Evolutionary conservation across 805 yeast genomes (phyloP).

Genomic region (Saccharomycopsis malanga): DNA sequence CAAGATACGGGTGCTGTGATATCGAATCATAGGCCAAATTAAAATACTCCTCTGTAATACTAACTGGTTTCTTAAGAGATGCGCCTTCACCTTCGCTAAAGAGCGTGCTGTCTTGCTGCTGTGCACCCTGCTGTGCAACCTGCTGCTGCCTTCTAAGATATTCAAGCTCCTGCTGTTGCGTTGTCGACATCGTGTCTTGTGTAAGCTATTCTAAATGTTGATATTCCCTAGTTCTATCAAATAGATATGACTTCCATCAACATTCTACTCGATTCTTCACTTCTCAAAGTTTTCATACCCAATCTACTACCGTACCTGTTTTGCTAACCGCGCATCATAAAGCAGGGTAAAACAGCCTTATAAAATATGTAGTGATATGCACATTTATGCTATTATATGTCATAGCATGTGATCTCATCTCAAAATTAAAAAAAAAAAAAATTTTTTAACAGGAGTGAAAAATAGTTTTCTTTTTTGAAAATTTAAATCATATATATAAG

Average conservation of each 20-base stretch:
- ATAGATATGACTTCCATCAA: too few species aligned
- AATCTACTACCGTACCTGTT: too few species aligned
- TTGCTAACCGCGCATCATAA: too few species aligned
- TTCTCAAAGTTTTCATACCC: too few species aligned
- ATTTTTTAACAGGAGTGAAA: neutral
- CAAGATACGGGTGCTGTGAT: slow-evolving; percentile 70
- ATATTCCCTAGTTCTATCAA: too few species aligned
- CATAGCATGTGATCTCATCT: neutral
- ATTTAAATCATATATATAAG: too few species aligned
- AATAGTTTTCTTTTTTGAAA: neutral
- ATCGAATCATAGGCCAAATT: slow-evolving; percentile 51
- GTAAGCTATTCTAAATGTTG: too few species aligned
- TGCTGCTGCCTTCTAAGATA: slow-evolving; percentile 11
- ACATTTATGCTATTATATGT: too few species aligned
- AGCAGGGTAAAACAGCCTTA: too few species aligned
- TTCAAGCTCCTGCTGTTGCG: slow-evolving; percentile 20
- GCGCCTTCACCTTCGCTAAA: neutral
- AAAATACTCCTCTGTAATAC: slow-evolving; percentile 55
- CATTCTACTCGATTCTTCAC: too few species aligned
- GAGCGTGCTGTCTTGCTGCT: neutral
- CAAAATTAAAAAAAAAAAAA: neutral
- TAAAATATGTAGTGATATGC: too few species aligned
- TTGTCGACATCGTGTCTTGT: slow-evolving; percentile 3
- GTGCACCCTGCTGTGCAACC: slow-evolving; percentile 1
- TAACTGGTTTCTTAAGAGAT: slow-evolving; percentile 25